These are phyloP conservation scores for Aquanectria penicillioides DNA, from an alignment of 2,329 filamentous ascomycete species.

Conservation along the genomic window DNA sequence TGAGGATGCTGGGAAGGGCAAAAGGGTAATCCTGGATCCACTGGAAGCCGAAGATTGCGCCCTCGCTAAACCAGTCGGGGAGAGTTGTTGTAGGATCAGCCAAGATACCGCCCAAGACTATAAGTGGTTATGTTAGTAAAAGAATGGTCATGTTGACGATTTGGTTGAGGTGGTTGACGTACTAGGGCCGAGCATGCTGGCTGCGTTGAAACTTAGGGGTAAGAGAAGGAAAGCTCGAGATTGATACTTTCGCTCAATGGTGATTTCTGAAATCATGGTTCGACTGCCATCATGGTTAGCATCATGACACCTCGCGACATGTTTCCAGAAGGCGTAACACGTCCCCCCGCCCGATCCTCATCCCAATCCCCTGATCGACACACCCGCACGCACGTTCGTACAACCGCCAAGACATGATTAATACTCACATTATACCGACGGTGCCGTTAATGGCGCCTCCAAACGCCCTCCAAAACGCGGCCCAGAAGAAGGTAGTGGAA, in stretches of 20 bases:
- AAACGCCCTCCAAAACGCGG: constrained; percentile 72
- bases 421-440: constrained; percentile 58
- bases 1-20: constrained; percentile 75
- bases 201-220: constrained; percentile 60
- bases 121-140: constrained; percentile 4
- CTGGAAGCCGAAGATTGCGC: constrained; percentile 65
- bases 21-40: constrained; percentile 76
- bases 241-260: constrained; percentile 58
- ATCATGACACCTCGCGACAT: not conserved
- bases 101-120: constrained; percentile 71
- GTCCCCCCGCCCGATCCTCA: no score
- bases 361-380: no score
- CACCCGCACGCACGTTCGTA: not conserved
- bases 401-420: not conserved
- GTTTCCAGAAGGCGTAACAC: not conserved
- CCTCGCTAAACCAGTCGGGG: constrained; percentile 70
- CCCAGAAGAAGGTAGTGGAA: constrained; percentile 70
- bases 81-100: constrained; percentile 73
- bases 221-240: constrained; percentile 59
- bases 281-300: constrained; percentile 43
- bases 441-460: constrained; percentile 67
- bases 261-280: constrained; percentile 61
- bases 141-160: not conserved
- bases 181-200: constrained; percentile 57
- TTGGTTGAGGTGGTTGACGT: constrained; percentile 29